These are phyloP conservation scores for Ophiostoma montium DNA, from an alignment of 2,329 filamentous ascomycete genomes.

Conservation along the genomic window DNA sequence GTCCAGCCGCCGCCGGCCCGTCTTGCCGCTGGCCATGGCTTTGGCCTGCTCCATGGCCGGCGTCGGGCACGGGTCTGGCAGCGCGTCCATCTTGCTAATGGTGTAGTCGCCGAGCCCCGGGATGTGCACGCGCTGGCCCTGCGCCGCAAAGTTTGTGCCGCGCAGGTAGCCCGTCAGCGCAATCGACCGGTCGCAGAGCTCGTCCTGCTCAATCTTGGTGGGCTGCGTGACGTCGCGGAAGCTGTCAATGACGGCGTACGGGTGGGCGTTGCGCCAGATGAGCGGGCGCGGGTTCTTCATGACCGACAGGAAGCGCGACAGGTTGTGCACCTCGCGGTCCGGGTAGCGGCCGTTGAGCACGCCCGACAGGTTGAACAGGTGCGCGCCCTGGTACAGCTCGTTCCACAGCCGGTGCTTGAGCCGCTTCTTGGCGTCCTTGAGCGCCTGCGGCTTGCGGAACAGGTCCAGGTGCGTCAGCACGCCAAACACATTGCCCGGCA, in stretches of 20 bases:
- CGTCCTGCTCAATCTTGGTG: slow-evolving; percentile 74
- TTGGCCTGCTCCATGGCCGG: slow-evolving; percentile 79
- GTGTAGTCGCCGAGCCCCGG: slow-evolving; percentile 84
- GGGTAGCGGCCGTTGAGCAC: slow-evolving; percentile 95
- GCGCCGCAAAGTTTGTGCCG: slow-evolving; percentile 82
- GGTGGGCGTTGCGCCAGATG: slow-evolving; percentile 91
- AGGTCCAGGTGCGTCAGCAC: slow-evolving; percentile 92
- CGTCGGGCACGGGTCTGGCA: slow-evolving; percentile 92
- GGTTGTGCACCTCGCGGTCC: slow-evolving; percentile 88
- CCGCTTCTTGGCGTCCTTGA: slow-evolving; percentile 90
- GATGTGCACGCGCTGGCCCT: slow-evolving; percentile 78
- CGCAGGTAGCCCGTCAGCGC: slow-evolving; percentile 87
- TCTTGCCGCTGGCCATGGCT: slow-evolving; percentile 73
- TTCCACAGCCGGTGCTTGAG: slow-evolving; percentile 95
- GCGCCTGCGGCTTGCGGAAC: slow-evolving; percentile 81
- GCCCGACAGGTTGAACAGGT: slow-evolving; percentile 91
- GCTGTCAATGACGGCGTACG: slow-evolving; percentile 84
- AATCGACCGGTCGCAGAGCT: slow-evolving; percentile 80
- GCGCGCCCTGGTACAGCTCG: slow-evolving; percentile 90
- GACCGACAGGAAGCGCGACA: slow-evolving; percentile 87
- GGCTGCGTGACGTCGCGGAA: slow-evolving; percentile 93
- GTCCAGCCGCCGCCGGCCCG: slow-evolving; percentile 58
- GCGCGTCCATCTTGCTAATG: slow-evolving; percentile 66
- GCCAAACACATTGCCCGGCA: slow-evolving; percentile 97
- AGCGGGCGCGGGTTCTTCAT: slow-evolving; percentile 99